Conservation (phyloP, 495 filamentous ascomycete genomes). For the Corynascus novoguineensis region DNA sequence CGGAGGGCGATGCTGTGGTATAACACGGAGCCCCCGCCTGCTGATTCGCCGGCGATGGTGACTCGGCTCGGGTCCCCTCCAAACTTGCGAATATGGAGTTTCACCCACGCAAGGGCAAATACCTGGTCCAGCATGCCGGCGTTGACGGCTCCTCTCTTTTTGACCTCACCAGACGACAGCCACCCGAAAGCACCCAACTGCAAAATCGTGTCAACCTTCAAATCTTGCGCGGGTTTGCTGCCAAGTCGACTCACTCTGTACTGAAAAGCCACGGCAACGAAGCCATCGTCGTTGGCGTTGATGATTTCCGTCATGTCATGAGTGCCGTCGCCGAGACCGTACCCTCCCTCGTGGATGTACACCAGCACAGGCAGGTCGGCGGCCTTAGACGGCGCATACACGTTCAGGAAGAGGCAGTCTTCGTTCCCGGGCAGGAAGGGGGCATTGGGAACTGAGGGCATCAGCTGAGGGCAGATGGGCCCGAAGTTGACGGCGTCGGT, state of each 20-base stretch:
- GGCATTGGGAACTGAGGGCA: slow-evolving; percentile 14
- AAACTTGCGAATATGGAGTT: slow-evolving; percentile 60
- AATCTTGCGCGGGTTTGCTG: background rate
- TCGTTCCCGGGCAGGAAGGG: slow-evolving; percentile 26
- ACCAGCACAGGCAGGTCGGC: slow-evolving; percentile 37
- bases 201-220: background rate
- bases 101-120: slow-evolving; percentile 67
- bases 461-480: slow-evolving; percentile 18
- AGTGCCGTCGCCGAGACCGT: slow-evolving; percentile 34
- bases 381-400: slow-evolving; percentile 34
- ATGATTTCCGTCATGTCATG: slow-evolving; percentile 36
- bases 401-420: slow-evolving; percentile 43
- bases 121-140: slow-evolving; percentile 51
- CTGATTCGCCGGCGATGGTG: slow-evolving; percentile 67
- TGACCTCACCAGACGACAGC: slow-evolving; percentile 25
- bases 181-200: slow-evolving; percentile 31
- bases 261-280: slow-evolving; percentile 45
- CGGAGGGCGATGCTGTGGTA: slow-evolving; percentile 26
- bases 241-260: slow-evolving; percentile 28
- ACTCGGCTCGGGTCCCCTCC: slow-evolving; percentile 62
- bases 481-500: slow-evolving; percentile 17
- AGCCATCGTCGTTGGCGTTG: slow-evolving; percentile 40
- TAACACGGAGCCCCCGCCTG: slow-evolving; percentile 52
- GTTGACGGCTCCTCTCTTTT: slow-evolving; percentile 25
- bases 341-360: slow-evolving; percentile 49